Conservation (phyloP, 306 rosid genomes). For the Prosopis cineraria region DNA sequence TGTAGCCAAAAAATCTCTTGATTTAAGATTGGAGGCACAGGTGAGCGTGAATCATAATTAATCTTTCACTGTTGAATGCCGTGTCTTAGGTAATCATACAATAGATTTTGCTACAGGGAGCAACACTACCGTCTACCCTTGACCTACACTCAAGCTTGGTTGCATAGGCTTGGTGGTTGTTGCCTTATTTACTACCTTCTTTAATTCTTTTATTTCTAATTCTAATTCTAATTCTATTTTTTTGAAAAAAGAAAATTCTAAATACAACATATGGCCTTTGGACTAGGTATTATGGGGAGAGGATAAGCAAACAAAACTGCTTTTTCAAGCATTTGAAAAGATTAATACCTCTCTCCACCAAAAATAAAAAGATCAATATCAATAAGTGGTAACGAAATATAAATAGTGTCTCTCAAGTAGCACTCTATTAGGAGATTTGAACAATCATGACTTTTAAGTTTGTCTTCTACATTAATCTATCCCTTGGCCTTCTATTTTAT, state of each 20-base stretch:
- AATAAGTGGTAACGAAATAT: background rate
- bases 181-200: conserved; percentile 6
- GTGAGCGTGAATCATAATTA: conserved; percentile 13
- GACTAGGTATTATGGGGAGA: background rate
- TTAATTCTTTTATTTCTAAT: background rate
- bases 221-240: too few species aligned
- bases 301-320: background rate
- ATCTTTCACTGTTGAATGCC: background rate
- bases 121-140: conserved; percentile 4
- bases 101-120: conserved; percentile 10
- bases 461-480: conserved; percentile 6
- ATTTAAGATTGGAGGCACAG: background rate
- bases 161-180: background rate
- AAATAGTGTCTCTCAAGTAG: background rate
- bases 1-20: background rate
- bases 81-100: background rate
- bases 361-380: background rate
- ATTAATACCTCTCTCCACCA: background rate
- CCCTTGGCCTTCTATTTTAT: background rate
- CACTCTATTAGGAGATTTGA: background rate
- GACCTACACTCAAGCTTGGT: background rate
- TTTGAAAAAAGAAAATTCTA: background rate
- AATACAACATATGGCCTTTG: background rate
- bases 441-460: conserved; percentile 1
- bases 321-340: background rate